Evolutionary conservation across 305 asterid species (phyloP).

Genomic region (Fraxinus xanthoxyloides): DNA sequence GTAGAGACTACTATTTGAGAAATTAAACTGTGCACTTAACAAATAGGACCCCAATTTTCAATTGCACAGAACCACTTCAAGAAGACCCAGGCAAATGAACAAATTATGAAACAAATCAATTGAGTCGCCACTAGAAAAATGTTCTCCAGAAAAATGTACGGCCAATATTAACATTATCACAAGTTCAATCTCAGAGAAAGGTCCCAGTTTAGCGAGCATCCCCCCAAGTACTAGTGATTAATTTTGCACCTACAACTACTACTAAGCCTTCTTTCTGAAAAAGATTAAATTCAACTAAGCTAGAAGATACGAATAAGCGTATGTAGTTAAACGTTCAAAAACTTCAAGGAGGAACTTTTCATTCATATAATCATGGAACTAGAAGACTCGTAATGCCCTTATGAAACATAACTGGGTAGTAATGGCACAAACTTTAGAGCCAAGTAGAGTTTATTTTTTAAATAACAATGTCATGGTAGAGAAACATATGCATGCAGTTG

Average conservation of each 20-base stretch:
- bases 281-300: background rate
- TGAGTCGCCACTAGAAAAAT: background rate
- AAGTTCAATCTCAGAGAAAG: background rate
- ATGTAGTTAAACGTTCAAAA: background rate
- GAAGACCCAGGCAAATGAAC: conserved; percentile 13
- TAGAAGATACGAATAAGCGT: background rate
- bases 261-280: background rate
- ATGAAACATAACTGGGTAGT: background rate
- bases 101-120: conserved; percentile 14
- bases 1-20: background rate
- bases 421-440: background rate
- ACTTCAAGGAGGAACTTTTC: background rate
- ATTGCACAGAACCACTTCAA: background rate
- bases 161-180: conserved; percentile 1
- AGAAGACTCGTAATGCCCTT: background rate
- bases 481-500: background rate
- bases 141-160: conserved; percentile 7
- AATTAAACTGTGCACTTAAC: conserved; percentile 8
- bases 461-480: background rate
- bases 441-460: background rate
- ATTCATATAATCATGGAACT: background rate
- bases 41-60: background rate
- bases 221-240: conserved; percentile 12
- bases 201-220: background rate
- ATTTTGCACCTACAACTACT: conserved; percentile 1